Base-by-base conservation (phyloP, 1,284 basidiomycete species). In the Baeospora myosura region DNA sequence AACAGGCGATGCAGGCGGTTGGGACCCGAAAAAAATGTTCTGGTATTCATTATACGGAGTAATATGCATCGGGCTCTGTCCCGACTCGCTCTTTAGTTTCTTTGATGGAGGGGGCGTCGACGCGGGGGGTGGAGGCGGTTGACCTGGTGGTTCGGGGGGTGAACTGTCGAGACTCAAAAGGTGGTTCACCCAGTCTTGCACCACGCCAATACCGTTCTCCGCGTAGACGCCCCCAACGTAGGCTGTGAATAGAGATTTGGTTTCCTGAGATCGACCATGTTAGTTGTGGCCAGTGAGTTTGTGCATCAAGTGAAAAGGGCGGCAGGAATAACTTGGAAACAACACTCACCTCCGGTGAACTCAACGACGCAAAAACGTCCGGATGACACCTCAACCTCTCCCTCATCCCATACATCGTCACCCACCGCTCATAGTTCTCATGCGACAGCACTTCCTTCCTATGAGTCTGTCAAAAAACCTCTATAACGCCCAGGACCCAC, bases 141-240 rank as follows among this genome's bases (percentile, higher is more conserved):
- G 49, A 21, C 14, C 14, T 32, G 17, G 5, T 12, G 11, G 44
- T 10, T 4, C 17, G 23, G 10, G 18, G 12, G 4, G 18, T 11
- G 14, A 10, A 22, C 35, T 37, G 12, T 17, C 23, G 17, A n/a
- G 11, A n/a, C 29, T 68, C 57, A 45, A 68, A 26, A 83, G 65
- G 24, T 60, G 57, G 36, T 62, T 65, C 43, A 82, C 72, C 84
- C 84, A 88, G 42, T 64, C 58, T 50, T 71, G 68, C 42, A 81
- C 71, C 21, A 54, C 58, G 16, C 61, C 52, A 45, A 72, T 59
- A 24, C 81, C 82, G 49, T 62, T 68, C 46, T 81, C 74, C 41
- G 62, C 51, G 52, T 69, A 81, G 22, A 82, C 67, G 22, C 75
- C 83, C 26, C 80, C 83, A 25, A 81, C 69, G 58, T 83, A 86